Percentiles rank a stretch among this genome's conserved stretches.
These are phyloP conservation scores for Ogataea minuta DNA, from an alignment of 805 yeast species.

Conservation along the genomic window DNA sequence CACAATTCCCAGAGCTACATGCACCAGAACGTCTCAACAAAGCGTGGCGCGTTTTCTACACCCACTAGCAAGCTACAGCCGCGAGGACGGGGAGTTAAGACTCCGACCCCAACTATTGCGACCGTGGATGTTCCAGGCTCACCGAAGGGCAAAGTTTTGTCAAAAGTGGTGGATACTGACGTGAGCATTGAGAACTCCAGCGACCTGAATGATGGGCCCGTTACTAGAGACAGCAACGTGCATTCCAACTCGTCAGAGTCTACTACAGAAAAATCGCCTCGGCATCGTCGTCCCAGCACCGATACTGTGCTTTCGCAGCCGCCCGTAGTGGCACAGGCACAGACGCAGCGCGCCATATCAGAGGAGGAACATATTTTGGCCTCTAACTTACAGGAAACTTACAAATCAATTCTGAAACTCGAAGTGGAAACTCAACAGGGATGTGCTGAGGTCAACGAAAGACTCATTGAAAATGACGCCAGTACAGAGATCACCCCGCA, in stretches of 20 bases:
- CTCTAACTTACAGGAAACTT: constrained; percentile 69
- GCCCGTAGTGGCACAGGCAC: constrained; percentile 15
- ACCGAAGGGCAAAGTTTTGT: constrained; percentile 22
- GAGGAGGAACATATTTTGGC: constrained; percentile 67
- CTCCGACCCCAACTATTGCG: constrained; percentile 24
- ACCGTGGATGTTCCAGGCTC: constrained; percentile 26
- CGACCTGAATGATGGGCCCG: constrained; percentile 24
- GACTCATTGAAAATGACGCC: constrained; percentile 46
- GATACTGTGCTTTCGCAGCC: constrained; percentile 27
- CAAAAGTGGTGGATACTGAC: constrained; percentile 25
- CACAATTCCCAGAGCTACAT: constrained; percentile 31
- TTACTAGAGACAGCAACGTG: constrained; percentile 14
- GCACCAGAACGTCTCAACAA: constrained; percentile 20
- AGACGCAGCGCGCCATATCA: constrained; percentile 33
- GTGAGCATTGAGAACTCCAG: constrained; percentile 26
- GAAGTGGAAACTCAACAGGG: constrained; percentile 71
- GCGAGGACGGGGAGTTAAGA: constrained; percentile 15
- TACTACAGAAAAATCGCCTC: constrained; percentile 17
- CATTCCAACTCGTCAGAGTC: constrained; percentile 27
- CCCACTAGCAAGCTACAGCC: constrained; percentile 1
- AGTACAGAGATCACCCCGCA: constrained; percentile 54
- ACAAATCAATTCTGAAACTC: constrained; percentile 62
- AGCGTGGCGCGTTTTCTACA: constrained; percentile 22
- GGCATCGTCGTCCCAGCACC: constrained; percentile 26
- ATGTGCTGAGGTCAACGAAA: constrained; percentile 56